Evolutionary conservation across 306 rosid species (phyloP).

Genomic region (Pachyrhizus erosus): DNA sequence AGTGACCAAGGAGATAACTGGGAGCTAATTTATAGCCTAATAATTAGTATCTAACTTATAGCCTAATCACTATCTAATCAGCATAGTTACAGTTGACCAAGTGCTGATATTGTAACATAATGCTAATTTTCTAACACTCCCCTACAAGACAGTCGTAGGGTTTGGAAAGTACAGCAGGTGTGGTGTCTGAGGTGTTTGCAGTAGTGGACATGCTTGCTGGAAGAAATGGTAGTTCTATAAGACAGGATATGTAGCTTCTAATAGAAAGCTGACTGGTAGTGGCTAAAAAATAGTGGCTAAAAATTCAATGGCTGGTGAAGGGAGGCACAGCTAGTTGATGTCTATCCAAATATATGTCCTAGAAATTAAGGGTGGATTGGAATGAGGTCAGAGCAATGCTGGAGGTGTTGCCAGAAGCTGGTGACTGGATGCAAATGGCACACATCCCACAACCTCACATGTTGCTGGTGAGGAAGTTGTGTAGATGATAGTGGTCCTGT

Average conservation of each 20-base stretch:
- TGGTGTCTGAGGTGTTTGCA: not conserved
- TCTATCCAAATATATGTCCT: not conserved
- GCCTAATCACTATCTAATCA: not conserved
- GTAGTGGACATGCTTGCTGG: not conserved
- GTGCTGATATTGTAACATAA: not conserved
- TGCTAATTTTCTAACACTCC: not conserved
- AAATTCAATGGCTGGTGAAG: not conserved
- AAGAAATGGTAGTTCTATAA: not conserved
- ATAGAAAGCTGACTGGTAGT: not conserved
- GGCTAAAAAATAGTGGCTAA: too few relatives aligned
- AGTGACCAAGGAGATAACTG: not conserved
- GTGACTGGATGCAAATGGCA: not conserved
- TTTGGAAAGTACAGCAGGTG: not conserved
- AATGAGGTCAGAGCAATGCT: not conserved
- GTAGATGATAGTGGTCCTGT: too few relatives aligned
- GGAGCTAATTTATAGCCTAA: not conserved
- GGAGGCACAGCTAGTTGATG: not conserved
- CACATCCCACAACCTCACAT: not conserved
- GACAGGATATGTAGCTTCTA: not conserved
- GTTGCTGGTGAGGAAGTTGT: not conserved
- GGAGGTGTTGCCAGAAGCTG: not conserved
- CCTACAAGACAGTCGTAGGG: not conserved
- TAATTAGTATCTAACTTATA: not conserved
- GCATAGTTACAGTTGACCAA: not conserved
- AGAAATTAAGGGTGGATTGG: not conserved